A percentile compares a stretch with the other conserved stretches of the same genome.
Conservation (phyloP, 2,329 filamentous ascomycete species). For the Nemania sp. region DNA sequence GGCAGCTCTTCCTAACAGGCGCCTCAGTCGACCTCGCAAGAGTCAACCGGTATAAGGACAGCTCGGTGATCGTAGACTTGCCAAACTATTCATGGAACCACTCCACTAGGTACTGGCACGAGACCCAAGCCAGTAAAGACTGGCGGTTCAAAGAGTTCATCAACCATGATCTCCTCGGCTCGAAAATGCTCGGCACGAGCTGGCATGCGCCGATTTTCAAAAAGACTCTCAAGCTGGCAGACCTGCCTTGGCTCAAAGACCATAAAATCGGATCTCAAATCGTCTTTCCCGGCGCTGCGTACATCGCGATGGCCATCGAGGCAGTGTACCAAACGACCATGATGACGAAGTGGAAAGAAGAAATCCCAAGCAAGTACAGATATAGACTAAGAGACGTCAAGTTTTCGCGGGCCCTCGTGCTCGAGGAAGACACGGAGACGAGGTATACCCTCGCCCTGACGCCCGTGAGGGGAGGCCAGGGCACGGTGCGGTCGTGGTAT, state of each 20-base stretch:
- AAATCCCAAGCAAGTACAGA: conserved; percentile 17
- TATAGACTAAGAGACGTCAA: conserved; percentile 31
- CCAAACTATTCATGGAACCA: conserved; percentile 37
- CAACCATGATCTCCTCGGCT: conserved; percentile 30
- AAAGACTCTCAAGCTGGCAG: conserved; percentile 13
- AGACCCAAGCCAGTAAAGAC: conserved; percentile 29
- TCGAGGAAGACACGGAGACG: conserved; percentile 26
- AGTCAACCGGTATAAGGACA: conserved; percentile 27
- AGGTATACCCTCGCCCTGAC: conserved; percentile 16
- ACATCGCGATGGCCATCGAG: conserved; percentile 40
- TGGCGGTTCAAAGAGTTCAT: conserved; percentile 26
- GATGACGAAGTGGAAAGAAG: conserved; percentile 1
- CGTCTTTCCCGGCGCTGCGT: conserved; percentile 46
- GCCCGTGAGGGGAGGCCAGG: not conserved
- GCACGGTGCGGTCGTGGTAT: conserved; percentile 28
- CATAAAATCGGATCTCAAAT: conserved; percentile 50
- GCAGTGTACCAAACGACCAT: conserved; percentile 34
- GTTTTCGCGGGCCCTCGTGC: conserved; percentile 3
- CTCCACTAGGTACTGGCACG: conserved; percentile 29
- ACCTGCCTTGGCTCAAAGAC: conserved; percentile 48
- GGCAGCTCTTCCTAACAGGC: conserved; percentile 29
- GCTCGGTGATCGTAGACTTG: conserved; percentile 27
- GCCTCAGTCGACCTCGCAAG: conserved; percentile 15
- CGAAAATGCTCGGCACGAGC: conserved; percentile 21
- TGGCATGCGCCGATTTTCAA: conserved; percentile 25